Evolutionary conservation across 768 basidiomycete genomes (phyloP), one percentile per base, ranked within the genome.

Genomic region (Boletus rex-veris): DNA sequence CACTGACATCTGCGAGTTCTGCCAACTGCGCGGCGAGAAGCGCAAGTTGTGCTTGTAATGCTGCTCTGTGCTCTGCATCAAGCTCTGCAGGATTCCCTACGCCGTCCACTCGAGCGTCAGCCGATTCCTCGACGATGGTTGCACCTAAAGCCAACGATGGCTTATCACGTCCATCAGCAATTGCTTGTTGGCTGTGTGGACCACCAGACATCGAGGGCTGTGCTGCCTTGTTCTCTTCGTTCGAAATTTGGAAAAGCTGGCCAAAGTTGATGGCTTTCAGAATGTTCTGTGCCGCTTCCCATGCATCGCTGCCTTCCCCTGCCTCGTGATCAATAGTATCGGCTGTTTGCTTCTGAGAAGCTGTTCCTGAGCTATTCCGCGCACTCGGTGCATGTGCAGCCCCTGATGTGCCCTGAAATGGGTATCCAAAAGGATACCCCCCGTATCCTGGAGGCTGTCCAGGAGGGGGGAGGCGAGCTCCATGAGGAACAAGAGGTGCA

Each of bases 271-370:
- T 87, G 4, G 86, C 87, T 60, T 84, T 82, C 49, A 90, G 75
- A 44, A 90, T 90, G 57, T 80, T 85, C 62, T 89, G 85, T 8
- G 88, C 88, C 1, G 88, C 87, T 63, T 87, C 83, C 78, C 86
- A 89, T 12, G 85, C 84, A 54, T 86, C 84, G 54, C 74, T 75
- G n/a, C 74, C 75, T 43, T 79, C 76, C 15, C 63, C 74, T 10
- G 60, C 65, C 45, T 75, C 74, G 15, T 73, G 71, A 30, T 62
- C 58, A 57, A 55, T 21, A 21, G 45, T 18, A 8, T 52, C 52
- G 19, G 45, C 7, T 12, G 46, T 21, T 41, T 57, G 70, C 43
- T 49, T 60, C 41, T 54, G 64, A 28, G 57, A 52, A 33, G 58
- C 14, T 18, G 31, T n/a, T 38, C 40, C 48, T 12, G 35, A 45